These are phyloP conservation scores for Gelatoporia subvermispora DNA, from an alignment of 768 basidiomycete species.

Conservation along the genomic window DNA sequence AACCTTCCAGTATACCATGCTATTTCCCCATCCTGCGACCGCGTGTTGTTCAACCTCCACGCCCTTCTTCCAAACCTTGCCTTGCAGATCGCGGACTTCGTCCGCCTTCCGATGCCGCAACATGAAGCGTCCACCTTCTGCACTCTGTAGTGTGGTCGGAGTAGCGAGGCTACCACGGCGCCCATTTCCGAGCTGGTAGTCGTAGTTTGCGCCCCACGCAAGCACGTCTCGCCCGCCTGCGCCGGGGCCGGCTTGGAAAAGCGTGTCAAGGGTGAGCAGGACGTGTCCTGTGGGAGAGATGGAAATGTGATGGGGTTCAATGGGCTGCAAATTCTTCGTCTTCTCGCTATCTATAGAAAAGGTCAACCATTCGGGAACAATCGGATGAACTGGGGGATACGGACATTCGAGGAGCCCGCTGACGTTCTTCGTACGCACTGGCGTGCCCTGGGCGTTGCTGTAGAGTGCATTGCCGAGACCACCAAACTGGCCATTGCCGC, in stretches of 20 bases:
- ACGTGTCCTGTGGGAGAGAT: conserved; percentile 77
- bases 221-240: conserved; percentile 59
- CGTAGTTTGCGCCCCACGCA: conserved; percentile 69
- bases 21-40: conserved; percentile 58
- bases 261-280: conserved; percentile 66
- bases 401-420: conserved; percentile 85
- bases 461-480: conserved; percentile 64
- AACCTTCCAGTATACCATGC: conserved; percentile 69
- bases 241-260: conserved; percentile 40
- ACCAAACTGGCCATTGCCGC: conserved; percentile 83
- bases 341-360: conserved; percentile 56
- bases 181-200: conserved; percentile 74
- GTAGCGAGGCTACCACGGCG: conserved; percentile 54
- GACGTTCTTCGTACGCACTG: conserved; percentile 69
- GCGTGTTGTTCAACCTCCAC: conserved; percentile 62
- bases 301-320: conserved; percentile 56
- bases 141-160: conserved; percentile 47
- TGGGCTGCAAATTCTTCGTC: conserved; percentile 52
- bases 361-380: not conserved
- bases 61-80: conserved; percentile 54
- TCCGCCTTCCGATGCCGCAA: conserved; percentile 45
- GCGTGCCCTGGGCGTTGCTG: conserved; percentile 67
- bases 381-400: conserved; percentile 20
- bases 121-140: conserved; percentile 56
- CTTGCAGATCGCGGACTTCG: conserved; percentile 54